A percentile compares a stretch with the other conserved stretches of the same genome.
These are phyloP conservation scores for Aureobasidium sp. DNA, from an alignment of 2,329 filamentous ascomycete genomes.

Conservation along the genomic window DNA sequence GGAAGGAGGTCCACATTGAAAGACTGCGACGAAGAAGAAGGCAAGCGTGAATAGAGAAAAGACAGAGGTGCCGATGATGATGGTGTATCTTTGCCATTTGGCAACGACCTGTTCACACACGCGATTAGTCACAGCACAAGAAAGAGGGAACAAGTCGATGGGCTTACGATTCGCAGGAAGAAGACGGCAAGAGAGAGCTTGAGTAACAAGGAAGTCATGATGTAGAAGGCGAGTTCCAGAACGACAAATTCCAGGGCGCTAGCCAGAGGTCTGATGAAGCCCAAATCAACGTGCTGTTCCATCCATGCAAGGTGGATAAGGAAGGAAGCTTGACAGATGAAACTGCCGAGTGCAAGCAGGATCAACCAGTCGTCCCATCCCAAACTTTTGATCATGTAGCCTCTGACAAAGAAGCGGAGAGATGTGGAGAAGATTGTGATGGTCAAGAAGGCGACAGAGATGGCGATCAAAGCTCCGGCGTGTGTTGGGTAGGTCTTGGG, in stretches of 20 bases:
- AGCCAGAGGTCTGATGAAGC: not conserved
- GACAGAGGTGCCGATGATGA: conserved; percentile 23
- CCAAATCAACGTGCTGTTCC: not conserved
- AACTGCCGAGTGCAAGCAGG: conserved; percentile 33
- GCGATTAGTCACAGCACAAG: not conserved
- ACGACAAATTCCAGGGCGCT: conserved; percentile 20
- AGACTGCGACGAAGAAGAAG: conserved; percentile 27
- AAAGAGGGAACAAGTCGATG: not conserved
- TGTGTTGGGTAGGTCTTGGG: not conserved
- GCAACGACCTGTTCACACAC: conserved; percentile 16
- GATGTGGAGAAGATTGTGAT: conserved; percentile 33
- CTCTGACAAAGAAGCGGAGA: conserved; percentile 36
- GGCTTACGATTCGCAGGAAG: conserved; percentile 36
- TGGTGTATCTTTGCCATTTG: conserved; percentile 31
- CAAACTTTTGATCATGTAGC: conserved; percentile 33
- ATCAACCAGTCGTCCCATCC: conserved; percentile 40
- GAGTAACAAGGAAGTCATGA: conserved; percentile 34
- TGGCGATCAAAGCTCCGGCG: not conserved
- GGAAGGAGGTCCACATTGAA: conserved; percentile 24
- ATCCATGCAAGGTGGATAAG: conserved; percentile 17
- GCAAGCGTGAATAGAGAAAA: conserved; percentile 30
- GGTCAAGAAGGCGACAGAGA: conserved; percentile 24
- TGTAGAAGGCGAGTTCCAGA: conserved; percentile 33
- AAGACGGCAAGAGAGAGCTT: conserved; percentile 41
- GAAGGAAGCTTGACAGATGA: conserved; percentile 25